phyloP scores from a whole-genome alignment of 2,329 filamentous ascomycete genomes.

The Zymoseptoria pseudotritici region DNA sequence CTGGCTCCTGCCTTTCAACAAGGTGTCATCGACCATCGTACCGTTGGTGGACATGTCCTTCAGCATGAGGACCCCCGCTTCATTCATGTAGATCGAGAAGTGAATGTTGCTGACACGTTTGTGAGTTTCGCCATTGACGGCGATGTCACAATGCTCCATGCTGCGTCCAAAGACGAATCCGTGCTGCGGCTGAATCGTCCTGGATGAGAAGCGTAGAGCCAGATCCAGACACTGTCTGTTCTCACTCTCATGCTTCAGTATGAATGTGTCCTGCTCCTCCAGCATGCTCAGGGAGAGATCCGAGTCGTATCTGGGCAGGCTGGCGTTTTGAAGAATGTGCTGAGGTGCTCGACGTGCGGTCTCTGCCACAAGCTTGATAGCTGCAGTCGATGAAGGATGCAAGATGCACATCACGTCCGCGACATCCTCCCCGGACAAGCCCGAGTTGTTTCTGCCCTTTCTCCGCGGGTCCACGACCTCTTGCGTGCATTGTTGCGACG shows the following conservation, averaged over 20 bases:
- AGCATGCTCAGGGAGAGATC: constrained; percentile 21
- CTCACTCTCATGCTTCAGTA: constrained; percentile 26
- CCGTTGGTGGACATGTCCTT: constrained; percentile 96
- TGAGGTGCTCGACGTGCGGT: constrained; percentile 48
- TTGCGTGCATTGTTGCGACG: constrained; percentile 58
- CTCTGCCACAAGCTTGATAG: constrained; percentile 60
- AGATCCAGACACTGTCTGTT: constrained; percentile 50
- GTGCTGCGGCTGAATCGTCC: constrained; percentile 56
- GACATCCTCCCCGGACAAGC: constrained; percentile 73
- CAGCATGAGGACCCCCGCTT: constrained; percentile 80
- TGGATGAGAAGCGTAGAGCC: constrained; percentile 70
- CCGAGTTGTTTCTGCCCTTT: constrained; percentile 71
- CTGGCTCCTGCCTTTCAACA: constrained; percentile 52
- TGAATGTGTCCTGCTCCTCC: constrained; percentile 27
- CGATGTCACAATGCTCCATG: constrained; percentile 59
- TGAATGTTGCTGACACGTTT: constrained; percentile 88
- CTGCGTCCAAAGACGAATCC: constrained; percentile 90
- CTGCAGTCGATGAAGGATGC: constrained; percentile 66
- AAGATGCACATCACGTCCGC: constrained; percentile 85
- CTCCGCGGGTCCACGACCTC: constrained; percentile 73
- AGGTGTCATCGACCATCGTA: constrained; percentile 69
- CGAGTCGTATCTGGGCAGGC: constrained; percentile 27
- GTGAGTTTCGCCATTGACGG: constrained; percentile 57
- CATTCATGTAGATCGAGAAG: constrained; percentile 86
- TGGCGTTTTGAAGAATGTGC: constrained; percentile 51